These are phyloP conservation scores for Phaeosphaeriaceae sp. DNA, from an alignment of 2,329 filamentous ascomycete species.

Conservation along the genomic window DNA sequence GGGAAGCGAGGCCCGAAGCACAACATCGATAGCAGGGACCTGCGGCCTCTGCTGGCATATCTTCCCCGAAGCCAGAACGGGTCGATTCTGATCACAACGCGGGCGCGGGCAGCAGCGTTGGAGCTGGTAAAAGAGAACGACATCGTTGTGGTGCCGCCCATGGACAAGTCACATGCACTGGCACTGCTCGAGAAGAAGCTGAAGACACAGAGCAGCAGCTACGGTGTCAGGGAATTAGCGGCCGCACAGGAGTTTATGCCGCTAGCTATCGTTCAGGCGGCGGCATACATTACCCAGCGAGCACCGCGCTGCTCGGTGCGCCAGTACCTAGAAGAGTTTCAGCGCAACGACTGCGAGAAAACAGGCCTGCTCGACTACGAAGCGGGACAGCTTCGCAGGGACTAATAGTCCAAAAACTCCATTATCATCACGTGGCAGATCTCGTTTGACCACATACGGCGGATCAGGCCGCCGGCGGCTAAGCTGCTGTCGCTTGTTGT, in stretches of 20 bases:
- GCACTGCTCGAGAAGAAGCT: constrained; percentile 29
- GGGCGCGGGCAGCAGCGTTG: background rate
- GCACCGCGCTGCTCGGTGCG: constrained; percentile 11
- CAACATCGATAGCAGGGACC: no score
- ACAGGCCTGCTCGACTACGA: background rate
- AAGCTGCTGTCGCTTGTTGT: constrained; percentile 56
- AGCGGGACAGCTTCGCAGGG: background rate
- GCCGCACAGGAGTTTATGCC: constrained; percentile 27
- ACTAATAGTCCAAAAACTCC: constrained; percentile 37
- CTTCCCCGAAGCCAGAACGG: constrained; percentile 34
- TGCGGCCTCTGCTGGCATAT: constrained; percentile 1
- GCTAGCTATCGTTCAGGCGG: no score
- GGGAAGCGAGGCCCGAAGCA: no score
- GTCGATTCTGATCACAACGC: constrained; percentile 18
- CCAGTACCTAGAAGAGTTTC: constrained; percentile 24
- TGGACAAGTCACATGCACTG: constrained; percentile 25
- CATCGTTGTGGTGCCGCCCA: constrained; percentile 25
- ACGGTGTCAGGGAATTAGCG: constrained; percentile 12
- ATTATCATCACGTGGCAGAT: constrained; percentile 46
- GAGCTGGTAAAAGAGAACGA: constrained; percentile 37
- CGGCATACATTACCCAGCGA: constrained; percentile 32
- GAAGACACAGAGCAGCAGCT: background rate
- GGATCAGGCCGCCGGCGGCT: constrained; percentile 37
- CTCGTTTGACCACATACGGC: constrained; percentile 41
- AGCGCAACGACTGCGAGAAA: constrained; percentile 37